phyloP scores from a whole-genome alignment of 2,329 filamentous ascomycete genomes.

The Fonsecaea nubica region DNA sequence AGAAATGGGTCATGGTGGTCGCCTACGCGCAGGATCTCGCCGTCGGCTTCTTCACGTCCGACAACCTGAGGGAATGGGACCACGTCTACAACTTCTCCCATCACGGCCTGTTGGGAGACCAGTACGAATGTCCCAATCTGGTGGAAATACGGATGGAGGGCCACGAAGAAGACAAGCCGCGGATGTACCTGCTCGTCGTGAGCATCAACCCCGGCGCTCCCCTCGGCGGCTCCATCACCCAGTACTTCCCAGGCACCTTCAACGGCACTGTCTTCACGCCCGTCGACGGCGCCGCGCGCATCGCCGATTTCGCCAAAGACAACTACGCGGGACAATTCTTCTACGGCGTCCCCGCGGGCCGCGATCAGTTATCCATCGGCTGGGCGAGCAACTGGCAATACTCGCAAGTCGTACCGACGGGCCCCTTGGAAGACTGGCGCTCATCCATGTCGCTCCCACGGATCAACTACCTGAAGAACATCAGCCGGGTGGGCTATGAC shows the following conservation, averaged over 20 bases:
- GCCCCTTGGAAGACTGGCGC: slow-evolving; percentile 59
- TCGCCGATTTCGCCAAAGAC: slow-evolving; percentile 45
- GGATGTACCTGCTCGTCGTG: slow-evolving; percentile 43
- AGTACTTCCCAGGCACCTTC: slow-evolving; percentile 59
- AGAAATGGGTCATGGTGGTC: slow-evolving; percentile 65
- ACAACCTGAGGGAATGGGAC: slow-evolving; percentile 65
- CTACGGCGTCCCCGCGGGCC: slow-evolving; percentile 51
- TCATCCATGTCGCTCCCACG: slow-evolving; percentile 61
- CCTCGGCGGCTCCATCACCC: slow-evolving; percentile 42
- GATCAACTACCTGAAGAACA: slow-evolving; percentile 59
- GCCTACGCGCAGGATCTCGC: slow-evolving; percentile 62
- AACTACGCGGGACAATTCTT: slow-evolving; percentile 63
- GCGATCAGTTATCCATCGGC: slow-evolving; percentile 57
- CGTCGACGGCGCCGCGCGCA: slow-evolving; percentile 37
- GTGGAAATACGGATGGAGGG: slow-evolving; percentile 60
- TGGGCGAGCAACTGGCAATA: slow-evolving; percentile 70
- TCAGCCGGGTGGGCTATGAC: slow-evolving; percentile 59
- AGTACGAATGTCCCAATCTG: slow-evolving; percentile 70
- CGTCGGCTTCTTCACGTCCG: slow-evolving; percentile 67
- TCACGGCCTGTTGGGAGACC: slow-evolving; percentile 59
- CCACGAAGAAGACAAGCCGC: slow-evolving; percentile 13
- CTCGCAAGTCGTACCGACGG: slow-evolving; percentile 61
- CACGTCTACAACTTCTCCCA: slow-evolving; percentile 64
- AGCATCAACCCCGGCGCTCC: slow-evolving; percentile 48
- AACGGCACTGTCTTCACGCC: slow-evolving; percentile 65